Conservation (phyloP, 1,284 basidiomycete genomes). For the Malassezia cuniculi region DNA sequence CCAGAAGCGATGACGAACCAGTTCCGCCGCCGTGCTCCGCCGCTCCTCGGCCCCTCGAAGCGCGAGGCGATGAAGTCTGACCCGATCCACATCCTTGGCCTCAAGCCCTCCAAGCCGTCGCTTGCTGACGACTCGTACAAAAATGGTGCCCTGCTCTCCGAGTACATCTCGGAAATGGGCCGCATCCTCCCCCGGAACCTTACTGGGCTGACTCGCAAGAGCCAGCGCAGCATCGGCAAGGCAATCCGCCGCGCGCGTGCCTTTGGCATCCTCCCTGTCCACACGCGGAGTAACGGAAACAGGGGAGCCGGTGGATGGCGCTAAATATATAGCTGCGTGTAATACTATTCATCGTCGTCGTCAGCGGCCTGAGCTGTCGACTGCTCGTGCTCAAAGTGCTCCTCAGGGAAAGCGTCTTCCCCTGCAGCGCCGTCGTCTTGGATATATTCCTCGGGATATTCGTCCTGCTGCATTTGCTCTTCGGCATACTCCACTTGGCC, state of each 20-base stretch:
- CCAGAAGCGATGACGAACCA: conserved; percentile 17
- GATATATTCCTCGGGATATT: too few species aligned
- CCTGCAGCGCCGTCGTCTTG: too few species aligned
- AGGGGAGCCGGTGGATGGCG: conserved; percentile 10
- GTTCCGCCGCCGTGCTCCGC: conserved; percentile 11
- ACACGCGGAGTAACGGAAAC: conserved; percentile 22
- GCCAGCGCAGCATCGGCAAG: conserved; percentile 68
- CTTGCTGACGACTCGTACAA: conserved; percentile 49
- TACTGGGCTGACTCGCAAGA: conserved; percentile 67
- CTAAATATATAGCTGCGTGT: conserved; percentile 1
- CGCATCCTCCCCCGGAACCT: conserved; percentile 61
- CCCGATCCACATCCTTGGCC: conserved; percentile 47
- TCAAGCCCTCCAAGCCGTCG: conserved; percentile 42
- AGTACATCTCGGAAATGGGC: conserved; percentile 69
- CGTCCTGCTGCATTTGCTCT: too few species aligned
- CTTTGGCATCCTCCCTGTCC: conserved; percentile 69
- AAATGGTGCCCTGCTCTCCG: conserved; percentile 58
- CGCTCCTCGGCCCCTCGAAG: conserved; percentile 29
- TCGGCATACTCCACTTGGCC: too few species aligned
- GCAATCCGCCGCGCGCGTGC: conserved; percentile 79
- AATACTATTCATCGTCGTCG: conserved; percentile 6
- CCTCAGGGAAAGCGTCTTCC: conserved; percentile 15
- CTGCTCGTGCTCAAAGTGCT: conserved; percentile 14
- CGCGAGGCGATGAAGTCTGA: conserved; percentile 47
- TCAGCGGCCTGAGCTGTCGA: conserved; percentile 1